Conservation (phyloP, 2,329 filamentous ascomycete genomes). For the Aspergillus oerlinghausenensis region DNA sequence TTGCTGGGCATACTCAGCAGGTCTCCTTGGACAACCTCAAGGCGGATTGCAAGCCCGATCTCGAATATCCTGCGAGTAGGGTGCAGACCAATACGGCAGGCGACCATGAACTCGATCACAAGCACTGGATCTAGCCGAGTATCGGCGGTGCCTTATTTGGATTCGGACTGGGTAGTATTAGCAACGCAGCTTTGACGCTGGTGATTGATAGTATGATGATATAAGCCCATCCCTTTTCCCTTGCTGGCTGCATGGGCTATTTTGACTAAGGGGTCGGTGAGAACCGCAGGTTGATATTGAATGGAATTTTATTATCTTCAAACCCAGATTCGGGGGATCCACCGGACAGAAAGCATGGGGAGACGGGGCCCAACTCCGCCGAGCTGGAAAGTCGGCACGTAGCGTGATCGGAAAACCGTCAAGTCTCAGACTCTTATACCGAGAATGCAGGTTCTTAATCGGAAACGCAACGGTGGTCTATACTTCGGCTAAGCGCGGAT, state of each 20-base stretch:
- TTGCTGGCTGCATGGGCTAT: not conserved
- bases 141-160: slow-evolving; percentile 36
- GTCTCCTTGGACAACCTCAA: not conserved
- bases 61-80: not conserved
- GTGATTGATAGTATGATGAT: slow-evolving; percentile 37
- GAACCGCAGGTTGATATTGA: not conserved
- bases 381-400: not conserved
- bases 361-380: not conserved
- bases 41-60: slow-evolving; percentile 4
- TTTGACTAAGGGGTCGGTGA: not conserved
- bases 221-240: slow-evolving; percentile 13
- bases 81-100: slow-evolving; percentile 7
- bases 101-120: slow-evolving; percentile 22
- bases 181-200: slow-evolving; percentile 34
- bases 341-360: not conserved
- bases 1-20: not conserved
- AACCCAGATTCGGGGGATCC: no score
- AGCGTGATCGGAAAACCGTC: not conserved
- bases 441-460: not conserved
- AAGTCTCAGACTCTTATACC: not conserved
- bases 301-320: not conserved
- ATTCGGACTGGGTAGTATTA: slow-evolving; percentile 37
- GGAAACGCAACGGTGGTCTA: not conserved
- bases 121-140: slow-evolving; percentile 41
- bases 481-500: not conserved